Base-by-base conservation (phyloP, 2,329 filamentous ascomycete species). In the Domatiomyces globalis region DNA sequence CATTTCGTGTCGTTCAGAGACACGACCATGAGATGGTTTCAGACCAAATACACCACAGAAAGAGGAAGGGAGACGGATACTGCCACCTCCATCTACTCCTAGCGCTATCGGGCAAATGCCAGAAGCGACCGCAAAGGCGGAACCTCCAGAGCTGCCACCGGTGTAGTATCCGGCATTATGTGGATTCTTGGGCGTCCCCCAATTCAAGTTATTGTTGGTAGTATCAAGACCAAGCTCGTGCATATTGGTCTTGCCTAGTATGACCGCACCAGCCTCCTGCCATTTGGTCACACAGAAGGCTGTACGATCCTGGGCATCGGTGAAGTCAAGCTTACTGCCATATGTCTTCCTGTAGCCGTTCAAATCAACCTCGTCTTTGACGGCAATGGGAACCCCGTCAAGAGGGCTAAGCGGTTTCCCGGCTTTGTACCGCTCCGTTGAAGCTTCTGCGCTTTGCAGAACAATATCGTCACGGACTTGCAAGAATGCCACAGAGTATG, bases 1-100 rank as follows among this genome's bases (percentile, higher is more conserved):
- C 49, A 80, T 72, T 52, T 78, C 78, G 0, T 84, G 84, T 2
- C 72, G 71, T 47, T 55, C 72, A 44, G 77, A 76, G 5, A 85
- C 51, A n/a, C 60, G 81, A 61, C 83, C 78, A 63, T 92, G 84
- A 0, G 79, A 82, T 1, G 86, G 73, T 67, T 95, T 94, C 53
- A 95, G 73, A 1, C 87, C 87, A 66, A 84, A 94, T 19, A 87
- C 70, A 47, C 87, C 86, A 64, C 86, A 92, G 69, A 85, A 90
- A 29, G 76, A 75, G 0, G 81, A 70, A 0, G 87, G 87, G 39
- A 92, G 78, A 42, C 87, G 80, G 51, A 87, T 77, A 54, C 81
- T 85, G 54, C 85, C 85, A 39, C 85, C 84, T 1, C 84, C 83
- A 60, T 90, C 85, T 5, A 81, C 83, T 39, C 85, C 87, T 22